Conservation (phyloP, 176 grass and related monocot genomes). For the Microstegium vimineum region DNA sequence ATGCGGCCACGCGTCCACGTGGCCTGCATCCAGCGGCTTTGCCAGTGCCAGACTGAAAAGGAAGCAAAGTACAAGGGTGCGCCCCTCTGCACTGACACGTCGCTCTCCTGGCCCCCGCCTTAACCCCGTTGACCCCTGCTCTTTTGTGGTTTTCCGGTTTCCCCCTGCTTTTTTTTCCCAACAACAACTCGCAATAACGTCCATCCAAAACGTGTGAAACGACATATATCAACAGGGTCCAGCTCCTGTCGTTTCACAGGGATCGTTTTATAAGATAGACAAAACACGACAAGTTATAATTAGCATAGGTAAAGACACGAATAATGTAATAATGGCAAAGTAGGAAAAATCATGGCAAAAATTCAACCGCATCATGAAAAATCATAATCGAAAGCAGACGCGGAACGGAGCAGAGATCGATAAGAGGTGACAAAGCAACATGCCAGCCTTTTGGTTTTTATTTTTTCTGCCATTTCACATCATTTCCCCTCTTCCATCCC, state of each 20-base stretch:
- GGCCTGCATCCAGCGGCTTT: slow-evolving; percentile 13
- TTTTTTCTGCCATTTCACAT: slow-evolving; percentile 31
- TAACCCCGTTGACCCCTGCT: slow-evolving; percentile 4
- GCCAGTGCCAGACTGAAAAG: not conserved
- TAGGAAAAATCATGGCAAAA: not conserved
- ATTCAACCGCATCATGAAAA: not conserved
- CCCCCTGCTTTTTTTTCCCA: too few species aligned
- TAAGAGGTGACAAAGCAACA: not conserved
- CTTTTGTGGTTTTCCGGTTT: not conserved
- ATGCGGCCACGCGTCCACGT: slow-evolving; percentile 26
- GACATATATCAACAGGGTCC: not conserved
- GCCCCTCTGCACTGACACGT: slow-evolving; percentile 28
- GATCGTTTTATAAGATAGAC: not conserved
- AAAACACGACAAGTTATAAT: too few species aligned
- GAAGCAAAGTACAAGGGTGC: slow-evolving; percentile 27
- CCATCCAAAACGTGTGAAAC: not conserved
- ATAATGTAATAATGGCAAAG: not conserved
- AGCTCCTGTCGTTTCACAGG: not conserved
- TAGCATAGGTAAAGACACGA: not conserved
- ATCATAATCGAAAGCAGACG: not conserved
- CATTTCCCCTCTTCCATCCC: not conserved
- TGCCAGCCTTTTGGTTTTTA: slow-evolving; percentile 20
- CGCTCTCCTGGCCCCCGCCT: not conserved
- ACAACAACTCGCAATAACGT: not conserved
- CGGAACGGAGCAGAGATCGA: not conserved